Percentiles rank a stretch among this genome's conserved stretches.
Evolutionary conservation across 2,329 filamentous ascomycete species (phyloP).

Genomic region (Talaromyces islandicus): DNA sequence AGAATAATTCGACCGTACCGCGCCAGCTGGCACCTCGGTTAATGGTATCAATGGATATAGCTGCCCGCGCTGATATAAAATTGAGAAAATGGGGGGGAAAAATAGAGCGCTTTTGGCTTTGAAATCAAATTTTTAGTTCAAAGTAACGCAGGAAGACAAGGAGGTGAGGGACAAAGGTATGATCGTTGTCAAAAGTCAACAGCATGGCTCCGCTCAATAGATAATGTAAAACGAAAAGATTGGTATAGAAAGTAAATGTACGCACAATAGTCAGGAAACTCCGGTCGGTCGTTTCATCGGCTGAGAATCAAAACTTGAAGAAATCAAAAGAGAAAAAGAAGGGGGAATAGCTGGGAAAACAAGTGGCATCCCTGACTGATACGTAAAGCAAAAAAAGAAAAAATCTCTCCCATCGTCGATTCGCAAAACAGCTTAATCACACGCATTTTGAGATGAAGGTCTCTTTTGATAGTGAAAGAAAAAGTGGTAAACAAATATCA

Average conservation of each 20-base stretch:
- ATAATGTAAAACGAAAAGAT: neutral
- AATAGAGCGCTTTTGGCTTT: neutral
- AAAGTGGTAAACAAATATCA: conserved; percentile 4
- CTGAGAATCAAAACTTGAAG: neutral
- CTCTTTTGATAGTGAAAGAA: neutral
- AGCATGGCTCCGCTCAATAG: neutral
- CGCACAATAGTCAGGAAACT: neutral
- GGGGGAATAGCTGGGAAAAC: conserved; percentile 6
- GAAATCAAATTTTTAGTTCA: neutral
- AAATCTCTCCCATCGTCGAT: neutral
- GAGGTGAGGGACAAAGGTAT: neutral
- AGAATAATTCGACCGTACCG: neutral
- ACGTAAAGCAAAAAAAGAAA: neutral
- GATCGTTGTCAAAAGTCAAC: neutral
- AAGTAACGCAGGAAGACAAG: neutral
- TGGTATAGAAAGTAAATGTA: neutral
- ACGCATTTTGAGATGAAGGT: neutral
- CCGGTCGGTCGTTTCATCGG: neutral
- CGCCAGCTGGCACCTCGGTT: neutral
- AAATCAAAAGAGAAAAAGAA: conserved; percentile 8
- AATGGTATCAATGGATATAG: neutral
- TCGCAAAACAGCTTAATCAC: neutral
- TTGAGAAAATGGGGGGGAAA: neutral
- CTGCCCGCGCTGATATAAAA: neutral
- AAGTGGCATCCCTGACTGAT: conserved; percentile 9